Evolutionary conservation across 225 moss, liverwort and hornwort genomes (phyloP).

Genomic region (Polytrichum commune): DNA sequence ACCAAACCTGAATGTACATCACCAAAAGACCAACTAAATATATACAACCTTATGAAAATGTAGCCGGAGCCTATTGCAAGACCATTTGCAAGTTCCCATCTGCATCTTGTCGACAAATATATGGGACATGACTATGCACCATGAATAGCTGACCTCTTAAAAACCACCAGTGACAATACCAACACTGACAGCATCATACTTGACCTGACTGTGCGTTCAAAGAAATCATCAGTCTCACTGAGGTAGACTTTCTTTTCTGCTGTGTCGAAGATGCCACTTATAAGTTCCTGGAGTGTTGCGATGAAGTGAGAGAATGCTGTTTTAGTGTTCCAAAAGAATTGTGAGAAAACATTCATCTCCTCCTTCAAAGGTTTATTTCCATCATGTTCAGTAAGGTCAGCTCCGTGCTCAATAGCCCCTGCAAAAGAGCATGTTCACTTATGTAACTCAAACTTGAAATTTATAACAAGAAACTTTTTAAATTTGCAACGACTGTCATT

Average conservation of each 20-base stretch:
- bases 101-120: conserved; percentile 67
- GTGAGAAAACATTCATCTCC: conserved; percentile 46
- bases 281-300: conserved; percentile 55
- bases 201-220: conserved; percentile 71
- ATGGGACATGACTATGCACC: conserved; percentile 31
- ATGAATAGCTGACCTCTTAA: conserved; percentile 60
- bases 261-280: conserved; percentile 60
- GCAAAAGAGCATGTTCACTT: conserved; percentile 2
- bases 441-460: too few relatives aligned
- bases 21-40: conserved; percentile 1
- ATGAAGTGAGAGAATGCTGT: conserved; percentile 57
- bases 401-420: conserved; percentile 39
- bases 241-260: conserved; percentile 60
- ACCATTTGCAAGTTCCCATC: conserved; percentile 29
- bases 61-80: conserved; percentile 14
- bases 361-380: conserved; percentile 10
- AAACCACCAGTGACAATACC: conserved; percentile 80
- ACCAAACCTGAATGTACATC: conserved; percentile 21
- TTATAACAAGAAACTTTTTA: too few relatives aligned
- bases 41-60: conserved; percentile 21
- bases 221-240: conserved; percentile 45
- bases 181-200: conserved; percentile 83
- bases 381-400: conserved; percentile 19
- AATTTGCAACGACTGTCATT: too few relatives aligned
- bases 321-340: conserved; percentile 65